Percentiles rank a stretch among this genome's conserved stretches.
These are phyloP conservation scores for Naegleria fowleri DNA, from an alignment of 208 protist genomes.

Conservation along the genomic window DNA sequence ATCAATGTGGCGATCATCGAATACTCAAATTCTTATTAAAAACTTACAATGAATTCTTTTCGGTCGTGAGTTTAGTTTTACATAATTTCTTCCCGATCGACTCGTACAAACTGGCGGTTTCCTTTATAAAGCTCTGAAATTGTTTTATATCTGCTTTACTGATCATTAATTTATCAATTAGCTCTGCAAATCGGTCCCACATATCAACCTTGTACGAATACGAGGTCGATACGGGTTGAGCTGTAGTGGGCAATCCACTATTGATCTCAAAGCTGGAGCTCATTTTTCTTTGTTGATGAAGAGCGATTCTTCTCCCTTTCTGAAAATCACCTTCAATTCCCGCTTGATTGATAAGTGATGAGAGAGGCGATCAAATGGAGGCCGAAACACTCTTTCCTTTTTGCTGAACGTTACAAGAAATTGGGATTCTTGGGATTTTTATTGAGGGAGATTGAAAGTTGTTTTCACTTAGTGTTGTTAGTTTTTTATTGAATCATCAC, in stretches of 20 bases:
- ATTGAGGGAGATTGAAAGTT: too few relatives aligned
- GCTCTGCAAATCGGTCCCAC: neutral
- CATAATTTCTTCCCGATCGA: neutral
- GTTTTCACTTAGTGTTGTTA: too few relatives aligned
- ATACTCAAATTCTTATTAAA: too few relatives aligned
- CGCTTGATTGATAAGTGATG: too few relatives aligned
- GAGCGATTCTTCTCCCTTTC: too few relatives aligned
- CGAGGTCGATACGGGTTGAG: neutral
- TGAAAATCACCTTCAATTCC: too few relatives aligned
- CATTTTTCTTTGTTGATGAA: neutral
- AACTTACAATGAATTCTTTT: slow-evolving; percentile 25
- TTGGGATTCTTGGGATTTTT: too few relatives aligned
- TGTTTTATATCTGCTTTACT: slow-evolving; percentile 1
- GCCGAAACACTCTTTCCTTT: too few relatives aligned
- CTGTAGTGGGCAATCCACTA: neutral
- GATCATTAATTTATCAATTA: neutral
- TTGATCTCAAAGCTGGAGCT: neutral
- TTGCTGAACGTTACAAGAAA: too few relatives aligned
- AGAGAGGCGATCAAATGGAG: too few relatives aligned
- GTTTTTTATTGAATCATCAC: too few relatives aligned
- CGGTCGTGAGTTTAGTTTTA: neutral
- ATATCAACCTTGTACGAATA: neutral
- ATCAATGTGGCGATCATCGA: too few relatives aligned
- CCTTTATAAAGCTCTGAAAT: neutral
- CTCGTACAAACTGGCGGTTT: neutral